These are phyloP conservation scores for Aquilaria sinensis DNA, from an alignment of 345 rosid species.

Conservation along the genomic window DNA sequence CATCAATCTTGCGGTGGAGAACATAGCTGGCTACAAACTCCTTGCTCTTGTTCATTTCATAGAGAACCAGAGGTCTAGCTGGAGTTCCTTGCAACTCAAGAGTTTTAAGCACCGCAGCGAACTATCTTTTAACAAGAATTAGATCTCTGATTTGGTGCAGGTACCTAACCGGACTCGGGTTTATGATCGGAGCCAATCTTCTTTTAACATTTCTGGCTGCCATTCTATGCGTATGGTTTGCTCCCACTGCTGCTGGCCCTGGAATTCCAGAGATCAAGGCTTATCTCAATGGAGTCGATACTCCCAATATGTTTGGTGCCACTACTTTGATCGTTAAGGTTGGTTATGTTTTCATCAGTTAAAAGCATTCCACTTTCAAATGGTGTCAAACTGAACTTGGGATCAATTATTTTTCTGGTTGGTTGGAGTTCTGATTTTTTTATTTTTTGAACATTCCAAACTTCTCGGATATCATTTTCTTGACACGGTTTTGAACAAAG, in stretches of 20 bases:
- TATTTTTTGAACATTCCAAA: neutral
- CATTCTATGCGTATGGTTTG: conserved; percentile 70
- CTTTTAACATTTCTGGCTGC: conserved; percentile 56
- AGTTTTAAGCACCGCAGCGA: neutral
- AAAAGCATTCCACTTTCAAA: no score
- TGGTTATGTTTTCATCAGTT: neutral
- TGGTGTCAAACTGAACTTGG: no score
- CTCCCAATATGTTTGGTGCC: conserved; percentile 87
- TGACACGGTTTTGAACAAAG: neutral
- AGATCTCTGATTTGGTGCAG: conserved; percentile 29
- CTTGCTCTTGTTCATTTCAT: conserved; percentile 60
- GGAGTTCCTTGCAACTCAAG: no score
- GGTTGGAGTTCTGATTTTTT: neutral
- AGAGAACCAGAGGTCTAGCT: conserved; percentile 43
- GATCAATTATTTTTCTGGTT: neutral
- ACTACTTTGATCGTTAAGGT: conserved; percentile 84
- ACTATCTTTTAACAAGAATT: neutral
- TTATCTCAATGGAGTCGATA: conserved; percentile 91
- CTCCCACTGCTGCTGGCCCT: conserved; percentile 96
- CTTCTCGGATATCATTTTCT: no score
- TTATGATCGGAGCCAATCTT: conserved; percentile 56
- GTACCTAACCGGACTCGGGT: conserved; percentile 49
- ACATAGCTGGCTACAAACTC: conserved; percentile 91
- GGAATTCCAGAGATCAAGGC: conserved; percentile 97
- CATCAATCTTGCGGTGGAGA: conserved; percentile 84